Percentiles rank a stretch among this genome's conserved stretches.
These are phyloP conservation scores for Plasmodium reichenowi DNA, from an alignment of 169 alveolate species.

Conservation along the genomic window DNA sequence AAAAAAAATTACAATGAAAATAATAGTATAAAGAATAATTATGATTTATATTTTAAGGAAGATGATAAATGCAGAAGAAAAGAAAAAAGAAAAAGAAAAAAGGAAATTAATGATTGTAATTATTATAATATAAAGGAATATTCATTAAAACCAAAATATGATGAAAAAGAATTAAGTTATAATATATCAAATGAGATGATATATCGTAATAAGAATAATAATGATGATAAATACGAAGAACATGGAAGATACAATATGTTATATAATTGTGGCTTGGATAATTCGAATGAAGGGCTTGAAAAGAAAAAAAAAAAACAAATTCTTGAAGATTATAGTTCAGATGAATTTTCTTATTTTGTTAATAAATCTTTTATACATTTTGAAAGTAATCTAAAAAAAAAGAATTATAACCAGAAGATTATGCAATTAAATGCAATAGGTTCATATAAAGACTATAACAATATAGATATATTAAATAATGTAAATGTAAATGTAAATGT, in stretches of 20 bases:
- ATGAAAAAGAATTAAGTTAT: background rate
- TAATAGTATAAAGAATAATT: background rate
- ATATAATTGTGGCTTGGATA: background rate
- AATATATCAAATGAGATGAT: background rate
- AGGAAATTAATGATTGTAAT: too few species aligned
- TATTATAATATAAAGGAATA: too few species aligned
- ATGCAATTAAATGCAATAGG: background rate
- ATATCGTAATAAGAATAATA: background rate
- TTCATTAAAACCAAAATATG: too few species aligned
- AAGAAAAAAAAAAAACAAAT: background rate
- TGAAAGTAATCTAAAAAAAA: background rate
- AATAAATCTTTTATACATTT: background rate
- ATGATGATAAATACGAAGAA: background rate
- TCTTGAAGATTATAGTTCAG: slow-evolving; percentile 26
- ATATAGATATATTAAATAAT: background rate
- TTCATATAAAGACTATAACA: background rate
- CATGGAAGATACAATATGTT: background rate
- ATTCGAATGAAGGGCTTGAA: background rate
- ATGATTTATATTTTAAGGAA: background rate
- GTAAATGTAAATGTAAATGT: too few species aligned
- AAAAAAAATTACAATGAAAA: background rate
- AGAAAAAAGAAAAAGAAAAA: too few species aligned
- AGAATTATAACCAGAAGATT: background rate
- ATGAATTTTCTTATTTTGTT: slow-evolving; percentile 14
- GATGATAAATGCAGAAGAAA: background rate